phyloP scores from a whole-genome alignment of 768 basidiomycete species.

The Lentinus brumalis region DNA sequence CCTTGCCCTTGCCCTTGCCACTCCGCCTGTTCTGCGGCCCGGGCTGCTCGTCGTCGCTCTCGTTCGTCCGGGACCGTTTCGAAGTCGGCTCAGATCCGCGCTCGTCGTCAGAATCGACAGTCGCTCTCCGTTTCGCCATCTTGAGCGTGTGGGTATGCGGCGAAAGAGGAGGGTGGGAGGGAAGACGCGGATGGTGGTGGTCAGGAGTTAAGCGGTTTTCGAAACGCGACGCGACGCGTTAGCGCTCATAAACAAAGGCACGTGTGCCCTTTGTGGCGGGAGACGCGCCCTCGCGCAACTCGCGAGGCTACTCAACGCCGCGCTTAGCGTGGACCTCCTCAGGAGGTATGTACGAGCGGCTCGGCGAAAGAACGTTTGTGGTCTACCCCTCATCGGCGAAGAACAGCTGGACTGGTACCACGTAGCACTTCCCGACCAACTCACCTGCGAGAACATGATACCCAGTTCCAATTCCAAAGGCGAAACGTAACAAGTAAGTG shows the following conservation, averaged over 20 bases:
- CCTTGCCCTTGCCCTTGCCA: constrained; percentile 21
- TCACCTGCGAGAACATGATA: too few relatives aligned
- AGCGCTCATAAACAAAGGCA: constrained; percentile 10
- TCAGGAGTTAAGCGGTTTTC: neutral
- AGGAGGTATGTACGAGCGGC: too few relatives aligned
- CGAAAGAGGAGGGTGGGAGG: neutral
- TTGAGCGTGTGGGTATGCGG: neutral
- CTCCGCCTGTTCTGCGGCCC: constrained; percentile 8
- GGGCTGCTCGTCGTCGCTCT: constrained; percentile 36
- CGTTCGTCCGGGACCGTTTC: constrained; percentile 48
- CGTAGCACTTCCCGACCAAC: too few relatives aligned
- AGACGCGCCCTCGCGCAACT: constrained; percentile 1
- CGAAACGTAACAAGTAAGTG: neutral
- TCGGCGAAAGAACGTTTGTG: too few relatives aligned
- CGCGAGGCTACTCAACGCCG: neutral
- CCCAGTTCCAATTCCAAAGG: too few relatives aligned
- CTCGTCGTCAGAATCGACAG: constrained; percentile 46
- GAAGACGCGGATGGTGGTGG: constrained; percentile 1
- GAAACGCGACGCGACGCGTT: constrained; percentile 27
- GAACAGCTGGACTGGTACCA: too few relatives aligned
- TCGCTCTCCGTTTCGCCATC: constrained; percentile 61
- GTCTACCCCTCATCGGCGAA: too few relatives aligned
- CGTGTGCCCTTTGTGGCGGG: constrained; percentile 1
- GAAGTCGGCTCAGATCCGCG: constrained; percentile 35
- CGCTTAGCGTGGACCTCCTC: neutral